Evolutionary conservation across 345 rosid genomes (phyloP), one percentile per base, ranked within the genome.

Genomic region (Populus ilicifolia): DNA sequence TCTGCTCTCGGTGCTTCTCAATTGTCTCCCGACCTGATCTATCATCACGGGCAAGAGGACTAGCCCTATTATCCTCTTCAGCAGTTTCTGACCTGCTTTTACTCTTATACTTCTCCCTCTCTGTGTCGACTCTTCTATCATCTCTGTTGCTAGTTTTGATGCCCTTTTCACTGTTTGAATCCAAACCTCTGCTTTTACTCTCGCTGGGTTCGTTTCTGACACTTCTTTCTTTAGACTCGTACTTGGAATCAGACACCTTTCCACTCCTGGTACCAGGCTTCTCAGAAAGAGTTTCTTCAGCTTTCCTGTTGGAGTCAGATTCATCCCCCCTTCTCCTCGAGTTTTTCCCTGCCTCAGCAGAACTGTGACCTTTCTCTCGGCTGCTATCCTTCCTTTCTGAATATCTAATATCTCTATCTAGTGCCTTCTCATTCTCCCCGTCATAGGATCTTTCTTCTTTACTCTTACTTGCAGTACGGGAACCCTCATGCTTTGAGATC

Each of bases 241-340:
- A 73, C 77, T 85, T 91, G 46, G 79, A 81, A 74, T 90, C 98
- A 83, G 96, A 90, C 77, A 79, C 75, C 88, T 88, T 92, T 75
- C 87, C 87, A 63, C 87, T 84, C 81, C 86, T 90, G 29, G 27
- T 39, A 83, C 93, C 98, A 71, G 82, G 62, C 79, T 84, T 87
- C 43, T 89, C 93, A 46, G 76, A 63, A 27, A 72, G 85, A 27
- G 20, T 86, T 70, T 88, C 98, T 78, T 93, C 93, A 20, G 81
- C 80, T 83, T 84, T 90, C 80, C 71, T 86, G 39, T 67, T 77
- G 76, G 81, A 23, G 83, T 87, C 91, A 25, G 81, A 39, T 64
- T 96, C 98, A 83, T 93, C 99, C 97, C 97, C 90, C 87, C 93
- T 89, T 82, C 89, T 96, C 85, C 90, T 91, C 43, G 96, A 90